phyloP scores from a whole-genome alignment of 208 protist genomes.

The Trypanosoma lewisi region DNA sequence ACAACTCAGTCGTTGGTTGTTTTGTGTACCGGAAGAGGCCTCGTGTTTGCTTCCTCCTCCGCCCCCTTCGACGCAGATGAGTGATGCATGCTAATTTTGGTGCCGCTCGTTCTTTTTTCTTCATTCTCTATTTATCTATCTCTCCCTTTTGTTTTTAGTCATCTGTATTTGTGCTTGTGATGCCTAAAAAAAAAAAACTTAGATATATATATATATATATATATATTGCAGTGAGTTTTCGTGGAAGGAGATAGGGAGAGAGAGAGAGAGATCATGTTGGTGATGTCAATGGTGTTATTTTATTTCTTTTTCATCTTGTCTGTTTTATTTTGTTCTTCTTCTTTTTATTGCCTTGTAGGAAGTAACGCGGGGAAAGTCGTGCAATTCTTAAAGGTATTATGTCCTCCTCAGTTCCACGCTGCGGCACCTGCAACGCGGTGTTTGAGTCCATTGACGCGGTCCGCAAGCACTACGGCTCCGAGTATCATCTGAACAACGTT shows the following conservation, averaged over 20 bases:
- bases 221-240: too few relatives aligned
- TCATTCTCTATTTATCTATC: background rate
- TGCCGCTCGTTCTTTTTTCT: background rate
- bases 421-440: conserved; percentile 71
- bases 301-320: background rate
- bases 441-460: conserved; percentile 50
- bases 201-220: too few relatives aligned
- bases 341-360: conserved; percentile 8
- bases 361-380: too few relatives aligned
- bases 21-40: conserved; percentile 22
- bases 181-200: too few relatives aligned
- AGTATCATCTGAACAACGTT: conserved; percentile 83
- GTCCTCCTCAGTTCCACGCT: conserved; percentile 45
- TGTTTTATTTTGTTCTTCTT: conserved; percentile 1
- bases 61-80: background rate
- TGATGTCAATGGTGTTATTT: background rate
- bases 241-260: too few relatives aligned
- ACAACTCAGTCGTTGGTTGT: conserved; percentile 9
- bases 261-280: too few relatives aligned
- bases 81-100: background rate
- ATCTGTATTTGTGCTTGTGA: too few relatives aligned
- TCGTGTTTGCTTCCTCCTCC: background rate
- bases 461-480: conserved; percentile 73
- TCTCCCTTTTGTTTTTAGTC: background rate
- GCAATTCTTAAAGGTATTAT: conserved; percentile 11